A percentile compares a stretch with the other conserved stretches of the same genome.
phyloP scores from a whole-genome alignment of 2,329 filamentous ascomycete genomes.

The Aureobasidium sp. region DNA sequence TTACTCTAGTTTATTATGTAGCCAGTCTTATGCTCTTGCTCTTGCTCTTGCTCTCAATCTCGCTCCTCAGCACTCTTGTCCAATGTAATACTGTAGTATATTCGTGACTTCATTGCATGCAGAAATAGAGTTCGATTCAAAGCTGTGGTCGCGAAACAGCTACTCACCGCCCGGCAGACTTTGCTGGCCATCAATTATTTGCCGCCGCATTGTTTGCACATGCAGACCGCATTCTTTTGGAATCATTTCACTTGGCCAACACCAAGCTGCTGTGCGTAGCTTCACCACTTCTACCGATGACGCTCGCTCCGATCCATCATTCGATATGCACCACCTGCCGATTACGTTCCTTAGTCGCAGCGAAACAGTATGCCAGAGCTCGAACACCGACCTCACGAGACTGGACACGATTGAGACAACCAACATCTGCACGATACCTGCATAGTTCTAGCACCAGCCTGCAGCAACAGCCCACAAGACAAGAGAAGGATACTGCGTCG shows the following conservation, averaged over 20 bases:
- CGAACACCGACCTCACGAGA: conserved; percentile 1
- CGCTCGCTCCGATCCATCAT: conserved; percentile 7
- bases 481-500: not conserved
- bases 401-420: conserved; percentile 1
- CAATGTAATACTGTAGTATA: not conserved
- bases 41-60: not conserved
- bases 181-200: conserved; percentile 12
- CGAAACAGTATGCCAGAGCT: conserved; percentile 13
- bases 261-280: not conserved
- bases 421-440: not conserved
- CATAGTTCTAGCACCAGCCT: not conserved
- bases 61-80: not conserved
- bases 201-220: not conserved
- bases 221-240: not conserved
- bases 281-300: not conserved
- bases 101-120: no score
- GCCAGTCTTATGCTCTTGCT: not conserved
- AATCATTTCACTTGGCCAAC: not conserved
- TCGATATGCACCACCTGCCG: conserved; percentile 12
- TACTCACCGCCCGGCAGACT: conserved; percentile 4
- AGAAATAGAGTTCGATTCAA: no score
- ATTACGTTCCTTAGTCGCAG: conserved; percentile 10
- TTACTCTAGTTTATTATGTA: conserved; percentile 3
- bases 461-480: not conserved
- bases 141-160: not conserved